phyloP scores from a whole-genome alignment of 805 yeast species.

The Teunomyces pallodes region DNA sequence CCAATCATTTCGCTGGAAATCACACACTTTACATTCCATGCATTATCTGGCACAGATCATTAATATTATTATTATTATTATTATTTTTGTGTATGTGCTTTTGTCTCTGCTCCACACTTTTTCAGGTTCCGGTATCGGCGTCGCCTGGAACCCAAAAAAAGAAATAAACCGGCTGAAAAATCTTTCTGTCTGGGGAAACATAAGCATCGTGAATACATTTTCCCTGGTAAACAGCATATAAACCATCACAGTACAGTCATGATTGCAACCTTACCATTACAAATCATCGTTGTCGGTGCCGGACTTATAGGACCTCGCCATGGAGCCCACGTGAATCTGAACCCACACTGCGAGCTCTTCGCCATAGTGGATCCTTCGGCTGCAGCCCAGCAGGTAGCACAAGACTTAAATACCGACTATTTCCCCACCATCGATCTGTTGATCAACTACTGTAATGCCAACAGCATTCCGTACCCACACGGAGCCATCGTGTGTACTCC shows the following conservation, averaged over 20 bases:
- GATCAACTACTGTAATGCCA: constrained; percentile 15
- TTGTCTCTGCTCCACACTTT: constrained; percentile 3
- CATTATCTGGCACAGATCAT: not conserved
- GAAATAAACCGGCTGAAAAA: not conserved
- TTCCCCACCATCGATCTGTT: constrained; percentile 18
- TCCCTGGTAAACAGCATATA: not conserved
- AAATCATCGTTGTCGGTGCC: constrained; percentile 22
- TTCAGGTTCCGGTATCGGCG: not conserved
- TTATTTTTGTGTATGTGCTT: not conserved
- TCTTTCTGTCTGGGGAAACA: constrained; percentile 4
- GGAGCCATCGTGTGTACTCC: constrained; percentile 44
- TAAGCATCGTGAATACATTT: not conserved
- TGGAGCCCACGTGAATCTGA: constrained; percentile 20
- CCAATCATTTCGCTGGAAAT: not conserved
- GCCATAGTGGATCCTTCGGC: constrained; percentile 26
- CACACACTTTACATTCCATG: not conserved
- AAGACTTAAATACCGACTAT: constrained; percentile 14
- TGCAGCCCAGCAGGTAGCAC: constrained; percentile 18
- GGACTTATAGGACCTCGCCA: constrained; percentile 30
- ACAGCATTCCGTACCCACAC: constrained; percentile 25
- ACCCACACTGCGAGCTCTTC: constrained; percentile 19
- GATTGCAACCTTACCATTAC: constrained; percentile 8
- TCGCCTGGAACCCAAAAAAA: not conserved
- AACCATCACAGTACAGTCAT: not conserved
- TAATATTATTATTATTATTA: not conserved